phyloP scores from a whole-genome alignment of 805 yeast genomes.

The Zygoascus flipseniorum region DNA sequence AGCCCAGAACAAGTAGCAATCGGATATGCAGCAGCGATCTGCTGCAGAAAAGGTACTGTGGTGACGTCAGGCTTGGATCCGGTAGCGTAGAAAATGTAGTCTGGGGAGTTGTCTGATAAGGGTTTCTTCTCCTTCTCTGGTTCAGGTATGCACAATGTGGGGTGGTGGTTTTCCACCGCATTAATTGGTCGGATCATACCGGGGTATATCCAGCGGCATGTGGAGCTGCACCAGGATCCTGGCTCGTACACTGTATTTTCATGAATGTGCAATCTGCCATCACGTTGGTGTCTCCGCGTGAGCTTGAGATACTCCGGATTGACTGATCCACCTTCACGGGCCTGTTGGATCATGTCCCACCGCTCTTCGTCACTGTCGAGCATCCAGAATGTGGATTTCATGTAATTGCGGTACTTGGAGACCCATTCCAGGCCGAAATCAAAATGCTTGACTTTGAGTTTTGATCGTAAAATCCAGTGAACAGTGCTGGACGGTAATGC shows the following conservation, averaged over 20 bases:
- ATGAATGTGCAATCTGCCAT: slow-evolving; percentile 28
- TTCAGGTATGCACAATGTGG: background rate
- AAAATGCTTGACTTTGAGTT: slow-evolving; percentile 38
- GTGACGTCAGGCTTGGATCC: slow-evolving; percentile 31
- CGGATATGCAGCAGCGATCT: slow-evolving; percentile 24
- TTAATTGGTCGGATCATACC: background rate
- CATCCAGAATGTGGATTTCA: slow-evolving; percentile 37
- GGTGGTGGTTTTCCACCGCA: background rate
- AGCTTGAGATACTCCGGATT: slow-evolving; percentile 37
- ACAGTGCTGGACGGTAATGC: slow-evolving; percentile 27
- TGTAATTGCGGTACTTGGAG: slow-evolving; percentile 39
- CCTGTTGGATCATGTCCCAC: slow-evolving; percentile 33
- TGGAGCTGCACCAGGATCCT: slow-evolving; percentile 24
- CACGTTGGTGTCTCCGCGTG: slow-evolving; percentile 26
- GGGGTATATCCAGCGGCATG: slow-evolving; percentile 24
- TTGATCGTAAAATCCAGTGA: slow-evolving; percentile 30
- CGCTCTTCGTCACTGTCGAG: slow-evolving; percentile 37
- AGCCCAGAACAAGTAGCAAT: slow-evolving; percentile 31
- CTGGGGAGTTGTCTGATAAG: slow-evolving; percentile 16
- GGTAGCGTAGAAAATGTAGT: slow-evolving; percentile 36
- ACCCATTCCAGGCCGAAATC: slow-evolving; percentile 44
- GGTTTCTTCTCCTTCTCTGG: slow-evolving; percentile 3
- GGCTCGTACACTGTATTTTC: slow-evolving; percentile 14
- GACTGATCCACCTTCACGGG: slow-evolving; percentile 39
- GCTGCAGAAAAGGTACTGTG: slow-evolving; percentile 27